Evolutionary conservation across 1,284 basidiomycete species (phyloP), one percentile per base, ranked within the genome.

Genomic region (Grifola frondosa): DNA sequence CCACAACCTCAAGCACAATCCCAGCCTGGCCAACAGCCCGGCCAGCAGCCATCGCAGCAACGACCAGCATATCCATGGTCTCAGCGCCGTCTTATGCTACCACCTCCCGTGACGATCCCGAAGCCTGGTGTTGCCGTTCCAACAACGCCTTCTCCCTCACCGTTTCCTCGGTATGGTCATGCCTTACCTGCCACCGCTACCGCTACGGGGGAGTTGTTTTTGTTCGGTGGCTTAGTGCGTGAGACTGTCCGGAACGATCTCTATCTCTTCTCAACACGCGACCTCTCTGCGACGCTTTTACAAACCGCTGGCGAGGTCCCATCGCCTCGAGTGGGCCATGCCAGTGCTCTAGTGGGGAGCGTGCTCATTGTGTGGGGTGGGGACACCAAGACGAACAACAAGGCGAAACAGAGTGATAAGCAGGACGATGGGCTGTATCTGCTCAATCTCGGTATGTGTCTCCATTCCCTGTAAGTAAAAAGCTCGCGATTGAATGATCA

Each of bases 361-460:
- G 95, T 98, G 35, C 76, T 99, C 56, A 91, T 99, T 49, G 88
- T 98, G 5, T 99, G 97, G 95, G 97, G 97, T 46, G 97, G 97
- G 24, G 97, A 99, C 64, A 99, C 96, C 3, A 88, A 86, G 67
- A 80, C 83, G 11, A 81, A 82, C 50, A 69, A 70, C 19, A 81
- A 81, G 62, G 74, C 81, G 16, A 78, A 77, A 49, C 78, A 81
- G 10, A 74, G 77, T 10, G 93, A 96, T 56, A 81, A 79, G 56
- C 92, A 96, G 67, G 97, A 99, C 64, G 91, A 98, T 62, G 88
- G 85, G 1, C 73, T 99, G 33, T 99, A 98, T 71, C 73, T 98
- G n/a, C 77, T 99, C 45, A 98, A 99, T 66, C 79, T 98, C 24
- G 86, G 91, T 92, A 58, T 55, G 85, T 75, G 40, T 46, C 36